Percentiles rank a stretch among this genome's conserved stretches.
These are phyloP conservation scores for Taphrina confusa DNA, from an alignment of 1,139 yeast species.

Conservation along the genomic window DNA sequence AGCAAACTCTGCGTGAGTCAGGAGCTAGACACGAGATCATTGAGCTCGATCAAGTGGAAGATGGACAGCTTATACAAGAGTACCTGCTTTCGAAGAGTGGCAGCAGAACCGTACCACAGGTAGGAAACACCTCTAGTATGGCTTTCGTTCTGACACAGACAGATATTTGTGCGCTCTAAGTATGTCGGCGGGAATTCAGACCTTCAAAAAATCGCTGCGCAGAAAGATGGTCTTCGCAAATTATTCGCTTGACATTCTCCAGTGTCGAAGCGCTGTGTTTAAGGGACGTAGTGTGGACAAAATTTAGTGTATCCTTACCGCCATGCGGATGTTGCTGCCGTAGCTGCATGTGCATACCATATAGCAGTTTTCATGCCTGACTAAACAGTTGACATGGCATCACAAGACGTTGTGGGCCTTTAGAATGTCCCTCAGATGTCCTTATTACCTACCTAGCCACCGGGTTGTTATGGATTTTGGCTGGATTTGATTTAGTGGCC, in stretches of 20 bases:
- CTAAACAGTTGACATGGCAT: too few species aligned
- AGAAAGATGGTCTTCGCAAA: slow-evolving; percentile 3
- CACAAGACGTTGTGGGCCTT: too few species aligned
- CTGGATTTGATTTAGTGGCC: too few species aligned
- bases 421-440: too few species aligned
- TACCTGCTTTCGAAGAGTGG: slow-evolving; percentile 6
- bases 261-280: too few species aligned
- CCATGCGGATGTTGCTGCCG: too few species aligned
- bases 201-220: slow-evolving; percentile 34
- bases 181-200: slow-evolving; percentile 32
- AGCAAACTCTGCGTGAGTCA: not conserved
- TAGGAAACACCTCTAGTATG: not conserved
- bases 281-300: too few species aligned
- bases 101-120: slow-evolving; percentile 28
- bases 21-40: slow-evolving; percentile 2
- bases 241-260: not conserved
- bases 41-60: slow-evolving; percentile 18
- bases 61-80: slow-evolving; percentile 17
- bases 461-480: too few species aligned
- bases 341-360: too few species aligned
- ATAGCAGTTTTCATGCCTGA: too few species aligned
- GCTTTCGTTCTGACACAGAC: not conserved
- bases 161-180: slow-evolving; percentile 9
- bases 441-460: too few species aligned
- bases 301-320: too few species aligned